Evolutionary conservation across 2,329 filamentous ascomycete species (phyloP), one percentile per base, ranked within the genome.

Genomic region (Exophiala spinifera): DNA sequence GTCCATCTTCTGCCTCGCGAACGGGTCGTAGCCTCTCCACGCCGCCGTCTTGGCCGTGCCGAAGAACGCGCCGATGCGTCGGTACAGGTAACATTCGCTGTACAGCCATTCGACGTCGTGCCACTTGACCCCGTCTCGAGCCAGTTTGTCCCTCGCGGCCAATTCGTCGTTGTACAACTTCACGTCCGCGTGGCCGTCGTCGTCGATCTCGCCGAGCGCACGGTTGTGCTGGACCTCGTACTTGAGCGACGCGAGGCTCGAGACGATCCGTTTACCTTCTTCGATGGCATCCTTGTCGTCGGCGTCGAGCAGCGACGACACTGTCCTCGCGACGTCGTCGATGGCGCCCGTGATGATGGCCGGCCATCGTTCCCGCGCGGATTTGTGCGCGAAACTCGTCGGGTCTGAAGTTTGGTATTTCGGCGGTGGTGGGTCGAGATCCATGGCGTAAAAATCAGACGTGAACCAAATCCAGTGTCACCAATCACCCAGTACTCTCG

Each of bases 221-320:
- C 91, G 84, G 71, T 96, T 85, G 69, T 99, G 94, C 69, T 96
- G 89, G 42, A 97, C 76, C 74, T 97, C 92, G 73, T 97, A 96
- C 74, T 99, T 99, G 65, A 99, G 79, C 61, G 79, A 82, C 4
- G 86, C 87, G 11, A 99, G 79, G 62, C 87, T 81, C 67, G 88
- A 84, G 39, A 95, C 81, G 56, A 99, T 91, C 64, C 76, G 78
- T 77, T 96, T 96, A 65, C 94, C 94, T 71, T 97, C 94, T 20
- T 81, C 81, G 31, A 79, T 72, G 67, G 87, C 87, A 55, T 83
- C 72, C 7, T 69, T 65, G 31, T 77, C 76, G 31, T 77, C 76
- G 3, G 87, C 80, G 3, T 87, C 80, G 6, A 88, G 79, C 49
- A 73, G 65, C 31, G 69, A 61, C 21, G 63, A 65, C 3, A 74